A percentile compares a stretch with the other conserved stretches of the same genome.
Evolutionary conservation across 2,329 filamentous ascomycete species (phyloP).

Genomic region (Alternaria tenuissima): DNA sequence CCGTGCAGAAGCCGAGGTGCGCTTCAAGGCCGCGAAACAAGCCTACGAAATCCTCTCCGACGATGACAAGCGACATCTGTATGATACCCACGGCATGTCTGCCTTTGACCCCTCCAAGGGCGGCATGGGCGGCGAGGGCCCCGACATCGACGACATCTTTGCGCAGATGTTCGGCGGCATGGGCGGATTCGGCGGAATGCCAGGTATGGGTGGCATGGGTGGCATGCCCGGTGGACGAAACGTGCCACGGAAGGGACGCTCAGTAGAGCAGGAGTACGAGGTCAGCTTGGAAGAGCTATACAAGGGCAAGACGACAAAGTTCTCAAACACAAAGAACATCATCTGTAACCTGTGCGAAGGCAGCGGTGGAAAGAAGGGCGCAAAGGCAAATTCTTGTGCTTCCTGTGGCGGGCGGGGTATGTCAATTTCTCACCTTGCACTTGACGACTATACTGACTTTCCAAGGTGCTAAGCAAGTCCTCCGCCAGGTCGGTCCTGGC

Average conservation of each 20-base stretch:
- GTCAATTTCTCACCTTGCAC: conserved; percentile 11
- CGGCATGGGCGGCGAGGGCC: conserved; percentile 65
- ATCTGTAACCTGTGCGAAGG: conserved; percentile 89
- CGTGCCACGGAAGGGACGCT: conserved; percentile 72
- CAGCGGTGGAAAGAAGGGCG: conserved; percentile 88
- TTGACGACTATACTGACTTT: conserved; percentile 24
- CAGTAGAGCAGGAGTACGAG: conserved; percentile 91
- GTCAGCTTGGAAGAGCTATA: conserved; percentile 94
- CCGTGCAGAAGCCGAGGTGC: conserved; percentile 83
- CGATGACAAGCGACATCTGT: conserved; percentile 89
- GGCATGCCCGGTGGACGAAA: conserved; percentile 60
- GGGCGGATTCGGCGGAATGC: conserved; percentile 54
- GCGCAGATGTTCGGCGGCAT: conserved; percentile 82
- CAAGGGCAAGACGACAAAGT: conserved; percentile 98
- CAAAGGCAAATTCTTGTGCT: conserved; percentile 82
- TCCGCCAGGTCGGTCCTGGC: conserved; percentile 85
- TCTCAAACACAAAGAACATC: conserved; percentile 93
- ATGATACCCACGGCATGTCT: conserved; percentile 94
- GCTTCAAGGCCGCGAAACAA: conserved; percentile 91
- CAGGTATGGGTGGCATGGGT: conserved; percentile 67
- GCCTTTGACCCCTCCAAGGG: conserved; percentile 84
- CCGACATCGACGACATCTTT: conserved; percentile 91
- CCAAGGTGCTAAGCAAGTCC: conserved; percentile 72
- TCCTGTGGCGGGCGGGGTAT: conserved; percentile 80
- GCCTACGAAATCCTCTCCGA: conserved; percentile 98